Percentiles rank a stretch among this genome's conserved stretches.
These are phyloP conservation scores for Pyricularia grisea DNA, from an alignment of 2,329 filamentous ascomycete species.

Conservation along the genomic window DNA sequence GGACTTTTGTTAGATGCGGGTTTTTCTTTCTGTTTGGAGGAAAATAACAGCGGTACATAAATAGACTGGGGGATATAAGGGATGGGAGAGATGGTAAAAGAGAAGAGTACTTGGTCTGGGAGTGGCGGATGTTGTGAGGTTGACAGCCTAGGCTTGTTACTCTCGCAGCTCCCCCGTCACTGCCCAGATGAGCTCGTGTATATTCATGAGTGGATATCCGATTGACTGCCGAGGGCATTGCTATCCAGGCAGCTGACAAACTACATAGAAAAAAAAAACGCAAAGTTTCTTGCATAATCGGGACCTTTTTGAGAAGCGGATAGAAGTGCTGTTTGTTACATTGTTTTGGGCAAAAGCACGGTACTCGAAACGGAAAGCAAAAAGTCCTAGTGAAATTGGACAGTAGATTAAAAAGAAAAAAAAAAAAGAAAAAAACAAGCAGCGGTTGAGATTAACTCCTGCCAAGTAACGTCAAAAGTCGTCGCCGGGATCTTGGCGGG, in stretches of 20 bases:
- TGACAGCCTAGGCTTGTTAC: not conserved
- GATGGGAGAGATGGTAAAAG: not conserved
- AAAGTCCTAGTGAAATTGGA: no score
- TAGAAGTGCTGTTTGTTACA: no score
- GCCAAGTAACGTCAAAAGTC: no score
- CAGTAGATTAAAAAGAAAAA: no score
- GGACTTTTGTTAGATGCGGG: not conserved
- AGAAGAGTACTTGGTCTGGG: not conserved
- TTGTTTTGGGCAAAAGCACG: no score
- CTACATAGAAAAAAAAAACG: not conserved
- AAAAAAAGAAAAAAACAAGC: no score
- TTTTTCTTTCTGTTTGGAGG: not conserved
- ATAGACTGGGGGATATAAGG: not conserved
- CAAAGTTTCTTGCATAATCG: no score
- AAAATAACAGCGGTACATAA: not conserved
- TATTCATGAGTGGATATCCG: not conserved
- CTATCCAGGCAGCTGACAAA: not conserved
- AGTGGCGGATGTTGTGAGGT: not conserved
- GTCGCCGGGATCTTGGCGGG: no score
- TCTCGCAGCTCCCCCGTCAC: not conserved
- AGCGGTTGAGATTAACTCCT: no score
- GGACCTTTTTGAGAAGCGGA: no score
- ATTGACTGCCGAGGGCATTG: not conserved
- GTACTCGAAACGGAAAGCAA: no score
- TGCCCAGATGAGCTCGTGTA: not conserved